Percentiles rank a stretch among this genome's conserved stretches.
These are phyloP conservation scores for Zizania palustris DNA, from an alignment of 202 grass and related monocot species.

Conservation along the genomic window DNA sequence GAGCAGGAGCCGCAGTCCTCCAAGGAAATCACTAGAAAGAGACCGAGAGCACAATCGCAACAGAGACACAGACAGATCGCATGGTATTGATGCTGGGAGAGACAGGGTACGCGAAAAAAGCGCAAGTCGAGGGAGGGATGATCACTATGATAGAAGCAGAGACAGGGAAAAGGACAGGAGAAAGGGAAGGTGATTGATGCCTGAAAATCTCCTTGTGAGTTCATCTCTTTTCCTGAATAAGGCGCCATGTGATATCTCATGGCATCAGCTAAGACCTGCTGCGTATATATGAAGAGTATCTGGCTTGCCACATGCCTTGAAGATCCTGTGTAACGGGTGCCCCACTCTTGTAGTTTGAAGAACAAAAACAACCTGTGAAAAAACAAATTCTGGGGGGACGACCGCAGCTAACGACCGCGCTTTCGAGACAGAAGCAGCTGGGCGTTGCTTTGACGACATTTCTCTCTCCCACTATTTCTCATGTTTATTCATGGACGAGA, in stretches of 20 bases:
- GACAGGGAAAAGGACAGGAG: conserved; percentile 73
- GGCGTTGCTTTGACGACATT: background rate
- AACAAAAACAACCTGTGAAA: conserved; percentile 11
- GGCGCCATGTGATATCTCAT: conserved; percentile 7
- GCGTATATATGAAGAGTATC: background rate
- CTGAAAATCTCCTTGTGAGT: background rate
- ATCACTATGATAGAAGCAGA: conserved; percentile 53
- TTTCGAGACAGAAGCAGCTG: background rate
- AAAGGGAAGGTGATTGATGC: conserved; percentile 56
- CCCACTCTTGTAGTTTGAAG: conserved; percentile 15
- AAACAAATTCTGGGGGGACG: background rate
- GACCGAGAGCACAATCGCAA: conserved; percentile 62
- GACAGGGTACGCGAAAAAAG: conserved; percentile 67
- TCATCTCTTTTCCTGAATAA: conserved; percentile 28
- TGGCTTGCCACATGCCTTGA: background rate
- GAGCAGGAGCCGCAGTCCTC: conserved; percentile 75
- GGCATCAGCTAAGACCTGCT: conserved; percentile 10
- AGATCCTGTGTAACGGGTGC: background rate
- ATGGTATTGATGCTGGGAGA: conserved; percentile 54
- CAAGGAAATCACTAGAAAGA: conserved; percentile 71
- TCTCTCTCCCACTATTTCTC: background rate
- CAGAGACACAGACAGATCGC: conserved; percentile 59
- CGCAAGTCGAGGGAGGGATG: conserved; percentile 59
- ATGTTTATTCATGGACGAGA: background rate
- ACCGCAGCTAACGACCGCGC: background rate